Evolutionary conservation across 345 rosid genomes (phyloP), one percentile per base, ranked within the genome.

Genomic region (Orychophragmus violaceus): DNA sequence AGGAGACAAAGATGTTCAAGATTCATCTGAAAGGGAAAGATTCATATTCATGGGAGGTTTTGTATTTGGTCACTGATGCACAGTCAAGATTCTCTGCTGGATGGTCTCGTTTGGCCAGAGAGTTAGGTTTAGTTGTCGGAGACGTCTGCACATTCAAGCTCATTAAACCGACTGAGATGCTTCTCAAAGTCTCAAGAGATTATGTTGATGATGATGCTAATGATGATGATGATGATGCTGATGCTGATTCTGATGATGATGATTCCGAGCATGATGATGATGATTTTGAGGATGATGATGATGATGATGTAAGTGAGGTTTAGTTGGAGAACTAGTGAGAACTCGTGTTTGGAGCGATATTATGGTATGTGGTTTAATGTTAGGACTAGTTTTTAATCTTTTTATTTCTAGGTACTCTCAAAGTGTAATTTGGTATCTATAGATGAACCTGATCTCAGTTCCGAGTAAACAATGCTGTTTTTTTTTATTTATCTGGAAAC

Each of bases 51-150:
- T 66, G 67, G 77, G 51, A 51, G 12, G 77, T 72, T 41, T 3
- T n/a, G 18, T 72, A 30, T 41, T 3, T 59, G 62, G 49, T 41
- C 39, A 65, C 18, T 59, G 62, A 41, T 66, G 5, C 4, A 6
- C 77, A 72, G 22, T 16, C 77, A 18, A 72, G 56, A 66, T 50
- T 72, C 39, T 65, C 71, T 50, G 61, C 48, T 29, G 76, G 76
- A 21, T 72, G 76, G 76, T 32, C 35, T 59, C 67, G 71, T 59
- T 30, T 65, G 39, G 35, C 64, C 24, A 66, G 33, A 41, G 55
- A 50, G 1, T 13, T 65, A 58, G 71, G 39, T 23, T 59, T 72
- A 41, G 56, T 1, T 39, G 48, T 59, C 0, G 71, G 76, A 41
- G 71, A 72, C 24, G 32, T 58, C 22, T 72, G 71, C 67, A 55